Base-by-base conservation (phyloP, 129 eudicot genomes). In the Solidago caesia region DNA sequence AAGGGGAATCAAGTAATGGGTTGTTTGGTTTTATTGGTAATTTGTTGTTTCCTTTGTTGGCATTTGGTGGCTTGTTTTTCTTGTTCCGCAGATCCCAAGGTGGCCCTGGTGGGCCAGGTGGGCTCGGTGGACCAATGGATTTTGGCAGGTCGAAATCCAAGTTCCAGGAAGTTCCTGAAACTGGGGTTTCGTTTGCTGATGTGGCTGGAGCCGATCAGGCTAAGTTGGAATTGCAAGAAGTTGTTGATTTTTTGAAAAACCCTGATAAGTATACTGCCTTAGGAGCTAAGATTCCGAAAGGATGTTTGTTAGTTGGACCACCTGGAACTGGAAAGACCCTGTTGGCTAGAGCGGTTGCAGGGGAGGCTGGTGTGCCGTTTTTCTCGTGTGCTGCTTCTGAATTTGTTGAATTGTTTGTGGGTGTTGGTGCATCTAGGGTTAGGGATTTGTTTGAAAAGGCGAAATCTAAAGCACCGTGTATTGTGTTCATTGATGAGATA, bases 131-230 rank as follows among this genome's bases (percentile, higher is more conserved):
- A 8, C 97, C 97, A 8, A 93, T 93, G 98, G 98, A 93, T 64
- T 93, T 93, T 57, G 98, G 98, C 41, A 70, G 98, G 84, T 90
- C 98, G 44, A 93, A 93, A 63, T 93, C 98, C 60, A 90, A 93
- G 96, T 93, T 93, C 57, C 98, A 90, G 85, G 98, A 93, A 74
- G 98, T 93, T 47, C 98, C 98, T 2, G 97, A 93, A 71, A 93
- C 98, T 12, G 98, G 98, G 1, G 96, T 93, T 21, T 84, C 98
- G 0, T 93, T 93, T 68, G 96, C 98, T 62, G 98, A 93, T 44
- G 98, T 93, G 7, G 98, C 98, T 0, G 98, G 98, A 9, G 98
- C 98, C 25, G 96, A 93, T 72, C 98, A 93, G 68, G 98, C 98
- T 2, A 93, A 93, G 65, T 41, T 93, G 44, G 98, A 93, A 60